Evolutionary conservation across 495 filamentous ascomycete genomes (phyloP), one percentile per base, ranked within the genome.

Genomic region (Podospora appendiculata): DNA sequence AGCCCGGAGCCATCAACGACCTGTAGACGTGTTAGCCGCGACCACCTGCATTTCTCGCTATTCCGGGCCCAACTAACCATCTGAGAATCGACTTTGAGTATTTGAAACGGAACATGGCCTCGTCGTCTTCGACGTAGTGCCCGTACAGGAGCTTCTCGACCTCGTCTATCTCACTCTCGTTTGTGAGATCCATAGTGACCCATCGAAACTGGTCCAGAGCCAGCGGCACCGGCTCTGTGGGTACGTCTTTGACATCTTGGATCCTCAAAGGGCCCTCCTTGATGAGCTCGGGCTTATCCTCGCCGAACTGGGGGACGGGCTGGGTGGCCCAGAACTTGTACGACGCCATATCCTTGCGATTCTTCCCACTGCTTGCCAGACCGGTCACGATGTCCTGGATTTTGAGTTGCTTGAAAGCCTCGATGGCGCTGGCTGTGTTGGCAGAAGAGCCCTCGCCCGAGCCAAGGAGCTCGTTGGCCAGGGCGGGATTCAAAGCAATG

Each of bases 261-360:
- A 73, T 57, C 53, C 65, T 74, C 39, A 82, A 64, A 4, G 79
- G 81, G 0, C 81, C 80, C 65, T 84, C 80, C 55, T 74, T 68
- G 17, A 76, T 48, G 5, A 57, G 52, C 39, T 64, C 61, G 11
- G 68, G 48, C 39, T 70, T 58, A n/a, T 66, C 71, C 47, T 79
- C 76, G 8, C 81, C 84, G 57, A 96, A 96, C 51, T 83, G 82
- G 9, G 89, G 87, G 33, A 98, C 93, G 0, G 93, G 93, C 66
- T 98, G 93, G 35, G 93, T 97, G 64, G 87, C 83, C 93, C 93
- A 98, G 70, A 98, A 98, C 69, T 94, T 96, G 77, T 96, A 95
- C 33, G 84, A 85, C 5, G 82, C 91, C 89, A 96, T 95, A 58
- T 96, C 92, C 70, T 95, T 96, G 57, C 82, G 81, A 60, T 94